phyloP scores from a whole-genome alignment of 257 asterid species.

The Asclepias syriaca region DNA sequence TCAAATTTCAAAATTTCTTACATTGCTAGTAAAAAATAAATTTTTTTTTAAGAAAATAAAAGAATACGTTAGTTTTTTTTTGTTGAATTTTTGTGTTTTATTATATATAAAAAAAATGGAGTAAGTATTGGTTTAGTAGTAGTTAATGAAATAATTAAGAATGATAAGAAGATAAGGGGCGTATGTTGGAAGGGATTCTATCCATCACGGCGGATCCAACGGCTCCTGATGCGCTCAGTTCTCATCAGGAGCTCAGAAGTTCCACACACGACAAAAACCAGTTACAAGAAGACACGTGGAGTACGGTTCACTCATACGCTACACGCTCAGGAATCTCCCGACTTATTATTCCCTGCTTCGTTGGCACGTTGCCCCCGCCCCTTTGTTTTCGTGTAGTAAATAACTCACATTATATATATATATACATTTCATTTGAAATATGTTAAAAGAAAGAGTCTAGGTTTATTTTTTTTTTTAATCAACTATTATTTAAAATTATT shows the following conservation, averaged over 20 bases:
- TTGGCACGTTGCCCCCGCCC: conserved; percentile 28
- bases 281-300: conserved; percentile 18
- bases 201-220: conserved; percentile 13
- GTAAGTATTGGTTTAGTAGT: too few species aligned
- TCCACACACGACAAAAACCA: conserved; percentile 15
- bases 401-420: too few species aligned
- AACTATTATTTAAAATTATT: too few species aligned
- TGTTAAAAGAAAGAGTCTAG: too few species aligned
- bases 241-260: not conserved
- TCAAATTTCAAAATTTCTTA: too few species aligned
- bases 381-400: conserved; percentile 13
- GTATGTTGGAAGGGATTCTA: conserved; percentile 13
- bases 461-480: too few species aligned
- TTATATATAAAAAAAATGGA: too few species aligned
- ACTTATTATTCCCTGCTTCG: conserved; percentile 5
- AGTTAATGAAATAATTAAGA: not conserved
- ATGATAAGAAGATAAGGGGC: conserved; percentile 7
- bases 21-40: too few species aligned
- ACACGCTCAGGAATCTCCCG: conserved; percentile 8
- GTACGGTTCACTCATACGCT: conserved; percentile 8
- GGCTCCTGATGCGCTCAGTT: conserved; percentile 21
- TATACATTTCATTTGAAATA: too few species aligned
- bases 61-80: too few species aligned
- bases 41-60: too few species aligned
- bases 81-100: too few species aligned